Base-by-base conservation (phyloP, 495 filamentous ascomycete genomes). In the Hyaloscypha bicolor region DNA sequence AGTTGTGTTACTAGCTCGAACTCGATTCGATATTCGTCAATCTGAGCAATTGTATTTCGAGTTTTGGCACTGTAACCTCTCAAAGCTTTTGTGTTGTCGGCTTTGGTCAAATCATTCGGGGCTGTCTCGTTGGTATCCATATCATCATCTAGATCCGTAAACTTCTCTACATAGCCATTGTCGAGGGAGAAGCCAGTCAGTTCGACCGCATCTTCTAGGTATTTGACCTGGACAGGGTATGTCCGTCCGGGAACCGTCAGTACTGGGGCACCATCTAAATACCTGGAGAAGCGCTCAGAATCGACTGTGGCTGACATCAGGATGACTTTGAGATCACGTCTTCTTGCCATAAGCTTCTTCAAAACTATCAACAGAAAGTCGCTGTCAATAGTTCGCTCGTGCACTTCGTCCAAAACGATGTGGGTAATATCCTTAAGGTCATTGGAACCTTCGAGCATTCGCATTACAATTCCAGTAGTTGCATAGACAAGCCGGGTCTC, bases 251-350 rank as follows among this genome's bases (percentile, higher is more conserved):
- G 95, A 22, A 97, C 92, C 35, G 88, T 92, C 55, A 99, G 75
- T 29, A 97, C 86, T 0, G 95, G 94, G 6, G 94, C 94, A 22
- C 88, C 87, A 29, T 87, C 85, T 0, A 99, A 82, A 71, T 99
- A 99, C 2, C 85, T 87, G 0, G 95, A 97, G 75, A 99, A 96
- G 19, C 88, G 87, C 65, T 94, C 88, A 8, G 95, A 92, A 75
- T 99, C 92, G 9, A 97, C 89, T 3, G 95, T 99, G 6, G 95
- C 95, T 60, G 94, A 97, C 95, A 97, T 99, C 31, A 99, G 84
- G 35, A 99, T 83, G 33, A 99, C 90, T 70, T 61, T 67, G 9
- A 66, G 60, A 62, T 73, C 69, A 30, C 71, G 73, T 71, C 89
- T 35, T 62, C 83, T 83, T 25, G 83, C 69, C 73, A 97, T 84